Evolutionary conservation across 2,329 filamentous ascomycete genomes (phyloP).

Genomic region (Beauveria brongniartii): DNA sequence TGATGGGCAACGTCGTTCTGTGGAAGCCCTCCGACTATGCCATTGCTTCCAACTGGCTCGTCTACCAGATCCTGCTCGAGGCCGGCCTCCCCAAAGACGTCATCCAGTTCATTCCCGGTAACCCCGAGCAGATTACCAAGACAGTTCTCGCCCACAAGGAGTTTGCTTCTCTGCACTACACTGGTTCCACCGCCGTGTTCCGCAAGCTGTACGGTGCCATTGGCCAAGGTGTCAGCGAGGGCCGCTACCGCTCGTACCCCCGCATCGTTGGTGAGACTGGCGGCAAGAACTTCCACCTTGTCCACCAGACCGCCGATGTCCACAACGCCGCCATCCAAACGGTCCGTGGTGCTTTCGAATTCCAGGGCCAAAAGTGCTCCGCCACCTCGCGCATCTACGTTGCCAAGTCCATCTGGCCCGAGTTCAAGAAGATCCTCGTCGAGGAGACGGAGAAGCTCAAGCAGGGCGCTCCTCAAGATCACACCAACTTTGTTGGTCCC

Average conservation of each 20-base stretch:
- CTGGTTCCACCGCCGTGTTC: constrained; percentile 87
- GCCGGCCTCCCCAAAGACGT: constrained; percentile 83
- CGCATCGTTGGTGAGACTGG: constrained; percentile 86
- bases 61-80: constrained; percentile 85
- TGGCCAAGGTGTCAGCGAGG: constrained; percentile 69
- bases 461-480: constrained; percentile 59
- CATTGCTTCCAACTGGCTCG: constrained; percentile 82
- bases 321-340: constrained; percentile 74
- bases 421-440: constrained; percentile 59
- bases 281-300: constrained; percentile 86
- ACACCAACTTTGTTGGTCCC: constrained; percentile 75
- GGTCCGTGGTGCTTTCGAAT: constrained; percentile 81
- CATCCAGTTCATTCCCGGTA: constrained; percentile 87
- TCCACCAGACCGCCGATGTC: constrained; percentile 70
- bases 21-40: constrained; percentile 95
- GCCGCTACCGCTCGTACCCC: constrained; percentile 76
- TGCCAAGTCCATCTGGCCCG: constrained; percentile 63
- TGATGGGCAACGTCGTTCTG: constrained; percentile 89
- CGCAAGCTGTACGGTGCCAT: constrained; percentile 82
- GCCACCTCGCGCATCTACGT: constrained; percentile 77
- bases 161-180: constrained; percentile 91
- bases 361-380: constrained; percentile 86
- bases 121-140: constrained; percentile 76
- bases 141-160: constrained; percentile 67
- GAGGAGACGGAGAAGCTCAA: constrained; percentile 63